Conservation (phyloP, 352 stramenopile genomes). For the Phytophthora multivora region DNA sequence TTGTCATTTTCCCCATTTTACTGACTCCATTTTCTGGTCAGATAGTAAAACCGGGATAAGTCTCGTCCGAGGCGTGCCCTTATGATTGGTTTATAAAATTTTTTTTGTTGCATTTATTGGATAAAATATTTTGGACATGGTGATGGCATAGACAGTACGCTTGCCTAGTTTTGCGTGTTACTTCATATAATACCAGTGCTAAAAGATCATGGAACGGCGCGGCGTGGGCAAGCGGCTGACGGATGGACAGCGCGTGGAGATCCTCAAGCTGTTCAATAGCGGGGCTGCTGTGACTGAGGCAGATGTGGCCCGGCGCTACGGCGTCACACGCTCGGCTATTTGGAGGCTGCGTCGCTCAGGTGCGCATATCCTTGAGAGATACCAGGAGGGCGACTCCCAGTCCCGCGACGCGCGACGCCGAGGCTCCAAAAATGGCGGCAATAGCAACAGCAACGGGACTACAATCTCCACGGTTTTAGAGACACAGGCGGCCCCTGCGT, state of each 20-base stretch:
- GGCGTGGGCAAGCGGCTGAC: constrained; percentile 53
- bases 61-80: too few relatives aligned
- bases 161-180: too few relatives aligned
- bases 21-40: too few relatives aligned
- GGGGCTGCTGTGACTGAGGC: constrained; percentile 42
- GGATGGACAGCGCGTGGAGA: constrained; percentile 56
- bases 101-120: too few relatives aligned
- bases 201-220: constrained; percentile 36
- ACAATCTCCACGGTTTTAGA: neutral
- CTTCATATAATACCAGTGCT: too few relatives aligned
- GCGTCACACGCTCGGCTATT: constrained; percentile 52
- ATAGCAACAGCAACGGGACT: neutral
- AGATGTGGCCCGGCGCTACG: constrained; percentile 49
- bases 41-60: too few relatives aligned
- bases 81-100: too few relatives aligned
- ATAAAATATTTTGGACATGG: too few relatives aligned
- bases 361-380: constrained; percentile 49
- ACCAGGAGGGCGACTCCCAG: constrained; percentile 45
- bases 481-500: neutral
- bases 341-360: constrained; percentile 44
- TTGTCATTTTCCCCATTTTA: too few relatives aligned
- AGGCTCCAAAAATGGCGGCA: constrained; percentile 15
- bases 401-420: constrained; percentile 45
- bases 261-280: constrained; percentile 55
- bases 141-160: too few relatives aligned